Evolutionary conservation across 2,329 filamentous ascomycete genomes (phyloP), one percentile per base, ranked within the genome.

Genomic region (Mycosphaerelloides madeirae): DNA sequence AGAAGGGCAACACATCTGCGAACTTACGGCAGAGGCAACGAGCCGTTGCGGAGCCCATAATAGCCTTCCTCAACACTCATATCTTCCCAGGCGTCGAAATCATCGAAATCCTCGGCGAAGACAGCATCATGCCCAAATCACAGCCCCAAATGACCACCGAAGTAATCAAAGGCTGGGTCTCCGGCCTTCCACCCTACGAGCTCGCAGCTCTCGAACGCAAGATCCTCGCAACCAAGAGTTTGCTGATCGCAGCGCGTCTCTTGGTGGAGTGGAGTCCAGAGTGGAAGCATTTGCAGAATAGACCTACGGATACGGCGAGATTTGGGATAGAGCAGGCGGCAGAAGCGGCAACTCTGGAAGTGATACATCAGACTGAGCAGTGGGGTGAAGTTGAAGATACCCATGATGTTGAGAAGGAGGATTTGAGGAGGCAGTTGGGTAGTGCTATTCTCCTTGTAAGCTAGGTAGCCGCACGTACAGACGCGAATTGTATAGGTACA

Each of bases 341-440:
- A 0, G 74, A 77, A 58, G 84, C 85, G 12, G 82, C 84, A 5
- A 95, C 79, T 58, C 65, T 94, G 32, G 93, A 98, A 72, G 87
- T 95, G 13, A 76, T 80, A 52, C 96, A 88, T 84, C 93, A 98
- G 76, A 94, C 84, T 1, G 73, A 78, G 20, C 83, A 85, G 68
- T 97, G 93, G 91, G 93, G 93, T 7, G 90, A 95, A 73, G 93
- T 98, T 1, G 93, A 98, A 66, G 90, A 98, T 68, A 95, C 90
- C 20, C 93, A 98, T 68, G 93, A 98, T 72, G 93, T 98, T 1
- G 85, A 95, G 59, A 86, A 83, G 66, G 91, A 95, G 67, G 93
- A 98, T 67, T 57, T 97, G 54, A 79, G 81, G 62, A 78, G 91
- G 59, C 93, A 97, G 70, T 70, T 97, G 48, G 93, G 91, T 12